Evolutionary conservation across 768 basidiomycete genomes (phyloP).

Genomic region (Suillus weaverae): DNA sequence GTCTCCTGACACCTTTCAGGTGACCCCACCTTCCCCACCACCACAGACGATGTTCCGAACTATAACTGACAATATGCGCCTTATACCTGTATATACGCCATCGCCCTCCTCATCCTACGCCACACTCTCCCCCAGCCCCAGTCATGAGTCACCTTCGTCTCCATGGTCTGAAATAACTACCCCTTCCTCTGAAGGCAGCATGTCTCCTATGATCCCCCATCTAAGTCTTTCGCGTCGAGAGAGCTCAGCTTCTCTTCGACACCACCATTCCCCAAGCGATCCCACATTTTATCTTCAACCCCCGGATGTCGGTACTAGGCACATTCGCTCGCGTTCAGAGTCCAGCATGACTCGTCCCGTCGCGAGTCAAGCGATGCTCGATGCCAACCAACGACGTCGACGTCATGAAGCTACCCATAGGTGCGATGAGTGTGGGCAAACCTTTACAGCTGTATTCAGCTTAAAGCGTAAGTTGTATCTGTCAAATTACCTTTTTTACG

Average conservation of each 20-base stretch:
- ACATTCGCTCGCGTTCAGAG: constrained; percentile 20
- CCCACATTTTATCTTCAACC: constrained; percentile 7
- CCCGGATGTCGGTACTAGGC: neutral
- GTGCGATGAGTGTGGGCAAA: constrained; percentile 23
- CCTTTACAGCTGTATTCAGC: constrained; percentile 33
- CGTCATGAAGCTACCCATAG: constrained; percentile 24
- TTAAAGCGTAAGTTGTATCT: constrained; percentile 27
- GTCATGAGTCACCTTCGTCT: constrained; percentile 12
- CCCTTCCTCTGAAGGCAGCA: constrained; percentile 6
- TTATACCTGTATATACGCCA: constrained; percentile 6
- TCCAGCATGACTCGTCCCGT: constrained; percentile 20
- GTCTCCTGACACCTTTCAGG: constrained; percentile 11
- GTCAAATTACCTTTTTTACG: neutral
- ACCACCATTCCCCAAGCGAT: constrained; percentile 2
- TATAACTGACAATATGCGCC: neutral
- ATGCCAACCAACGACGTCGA: constrained; percentile 32
- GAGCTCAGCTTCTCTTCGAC: neutral
- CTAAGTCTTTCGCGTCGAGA: neutral
- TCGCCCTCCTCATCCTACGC: constrained; percentile 29
- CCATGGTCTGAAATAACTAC: constrained; percentile 24
- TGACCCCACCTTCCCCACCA: neutral
- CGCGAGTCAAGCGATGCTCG: constrained; percentile 34
- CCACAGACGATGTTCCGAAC: neutral
- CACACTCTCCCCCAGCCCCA: constrained; percentile 25
- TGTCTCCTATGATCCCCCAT: constrained; percentile 6